These are phyloP conservation scores for Jatropha multifida DNA, from an alignment of 441 rosid species.

Conservation along the genomic window DNA sequence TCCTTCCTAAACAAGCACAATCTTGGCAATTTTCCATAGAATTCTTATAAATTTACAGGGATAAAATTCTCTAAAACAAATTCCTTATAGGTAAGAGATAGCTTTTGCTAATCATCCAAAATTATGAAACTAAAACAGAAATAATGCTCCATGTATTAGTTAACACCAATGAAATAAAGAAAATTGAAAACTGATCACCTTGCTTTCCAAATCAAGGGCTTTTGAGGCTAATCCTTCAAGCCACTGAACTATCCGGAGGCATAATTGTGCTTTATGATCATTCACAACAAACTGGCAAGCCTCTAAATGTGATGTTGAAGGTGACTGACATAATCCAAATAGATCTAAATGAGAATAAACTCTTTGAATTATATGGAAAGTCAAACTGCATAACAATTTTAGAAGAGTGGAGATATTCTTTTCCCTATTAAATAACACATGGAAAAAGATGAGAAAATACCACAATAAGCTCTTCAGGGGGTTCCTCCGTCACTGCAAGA, in stretches of 20 bases:
- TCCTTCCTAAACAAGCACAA: not conserved
- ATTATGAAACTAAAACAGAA: not conserved
- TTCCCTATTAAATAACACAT: not conserved
- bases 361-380: slow-evolving; percentile 14
- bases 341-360: slow-evolving; percentile 23
- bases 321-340: slow-evolving; percentile 50
- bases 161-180: slow-evolving; percentile 2
- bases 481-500: slow-evolving; percentile 81
- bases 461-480: slow-evolving; percentile 63
- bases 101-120: not conserved
- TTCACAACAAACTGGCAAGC: slow-evolving; percentile 87
- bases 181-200: slow-evolving; percentile 48
- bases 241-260: slow-evolving; percentile 97
- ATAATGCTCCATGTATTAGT: not conserved
- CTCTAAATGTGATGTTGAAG: slow-evolving; percentile 95
- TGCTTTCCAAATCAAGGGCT: slow-evolving; percentile 89
- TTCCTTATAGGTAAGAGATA: not conserved
- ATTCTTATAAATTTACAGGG: not conserved
- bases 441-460: slow-evolving; percentile 32
- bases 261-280: slow-evolving; percentile 87
- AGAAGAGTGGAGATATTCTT: not conserved
- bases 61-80: not conserved
- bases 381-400: not conserved
- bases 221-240: slow-evolving; percentile 96
- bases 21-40: not conserved